Evolutionary conservation across 2,329 filamentous ascomycete species (phyloP).

Genomic region (Pestalotiopsis sp.): DNA sequence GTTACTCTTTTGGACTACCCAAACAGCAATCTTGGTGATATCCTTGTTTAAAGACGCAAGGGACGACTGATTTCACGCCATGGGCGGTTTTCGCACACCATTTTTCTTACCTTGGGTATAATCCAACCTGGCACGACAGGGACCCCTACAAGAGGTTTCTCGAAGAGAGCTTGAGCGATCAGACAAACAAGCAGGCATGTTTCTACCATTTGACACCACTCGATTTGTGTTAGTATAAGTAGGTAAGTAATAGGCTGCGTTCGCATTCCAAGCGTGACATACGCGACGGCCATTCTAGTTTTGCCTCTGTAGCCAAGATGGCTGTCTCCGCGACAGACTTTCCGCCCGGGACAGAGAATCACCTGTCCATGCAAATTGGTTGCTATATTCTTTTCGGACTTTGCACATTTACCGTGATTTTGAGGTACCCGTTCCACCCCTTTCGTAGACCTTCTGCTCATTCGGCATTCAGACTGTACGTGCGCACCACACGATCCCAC

Average conservation of each 20-base stretch:
- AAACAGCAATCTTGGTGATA: not conserved
- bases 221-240: not conserved
- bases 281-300: not conserved
- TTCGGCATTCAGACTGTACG: not conserved
- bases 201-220: too few relatives aligned
- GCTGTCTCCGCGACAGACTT: not conserved
- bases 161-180: too few relatives aligned
- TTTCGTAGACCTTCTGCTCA: not conserved
- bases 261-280: not conserved
- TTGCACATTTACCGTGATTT: not conserved
- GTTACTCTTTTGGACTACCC: too few relatives aligned
- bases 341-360: not conserved
- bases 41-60: not conserved
- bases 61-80: not conserved
- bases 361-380: not conserved
- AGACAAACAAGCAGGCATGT: too few relatives aligned
- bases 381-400: not conserved
- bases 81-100: too few relatives aligned
- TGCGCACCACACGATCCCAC: not conserved
- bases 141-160: too few relatives aligned
- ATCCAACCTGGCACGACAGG: too few relatives aligned
- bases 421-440: not conserved
- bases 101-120: too few relatives aligned
- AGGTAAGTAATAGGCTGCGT: not conserved
- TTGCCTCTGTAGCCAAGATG: not conserved